phyloP scores from a whole-genome alignment of 169 alveolate species.

The Hammondia hammondi region DNA sequence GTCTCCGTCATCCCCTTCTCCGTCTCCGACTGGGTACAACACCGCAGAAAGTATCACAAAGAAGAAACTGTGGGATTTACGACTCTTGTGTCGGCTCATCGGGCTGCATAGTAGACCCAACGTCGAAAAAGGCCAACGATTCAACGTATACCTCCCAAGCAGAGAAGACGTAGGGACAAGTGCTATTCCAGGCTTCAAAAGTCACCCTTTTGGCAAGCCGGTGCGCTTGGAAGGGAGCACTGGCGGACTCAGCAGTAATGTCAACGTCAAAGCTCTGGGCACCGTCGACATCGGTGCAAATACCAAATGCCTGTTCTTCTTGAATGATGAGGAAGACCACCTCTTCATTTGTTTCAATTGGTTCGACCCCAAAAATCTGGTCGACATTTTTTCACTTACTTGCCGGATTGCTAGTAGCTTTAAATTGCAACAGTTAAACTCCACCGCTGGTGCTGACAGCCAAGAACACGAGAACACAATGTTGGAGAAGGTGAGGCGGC shows the following conservation, averaged over 20 bases:
- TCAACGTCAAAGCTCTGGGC: background rate
- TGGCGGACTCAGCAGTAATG: background rate
- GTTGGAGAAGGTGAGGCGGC: background rate
- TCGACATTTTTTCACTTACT: conserved; percentile 4
- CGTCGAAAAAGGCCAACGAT: conserved; percentile 1
- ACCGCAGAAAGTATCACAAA: background rate
- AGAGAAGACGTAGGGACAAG: background rate
- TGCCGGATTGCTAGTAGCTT: conserved; percentile 39
- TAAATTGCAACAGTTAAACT: background rate
- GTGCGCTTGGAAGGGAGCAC: background rate
- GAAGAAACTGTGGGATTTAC: background rate
- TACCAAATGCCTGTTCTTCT: conserved; percentile 39
- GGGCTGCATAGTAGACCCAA: conserved; percentile 9
- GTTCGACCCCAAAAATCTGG: conserved; percentile 35
- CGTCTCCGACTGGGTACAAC: background rate
- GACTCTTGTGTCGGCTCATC: conserved; percentile 6
- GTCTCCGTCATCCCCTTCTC: background rate
- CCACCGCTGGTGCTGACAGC: background rate
- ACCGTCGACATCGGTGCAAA: conserved; percentile 36
- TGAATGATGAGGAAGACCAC: conserved; percentile 34
- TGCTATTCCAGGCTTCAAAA: background rate
- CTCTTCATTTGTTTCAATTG: conserved; percentile 35
- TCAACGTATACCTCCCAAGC: background rate
- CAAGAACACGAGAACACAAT: background rate
- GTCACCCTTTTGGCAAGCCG: background rate